Evolutionary conservation across 1,284 basidiomycete species (phyloP).

Genomic region (Moesziomyces globuligerus): DNA sequence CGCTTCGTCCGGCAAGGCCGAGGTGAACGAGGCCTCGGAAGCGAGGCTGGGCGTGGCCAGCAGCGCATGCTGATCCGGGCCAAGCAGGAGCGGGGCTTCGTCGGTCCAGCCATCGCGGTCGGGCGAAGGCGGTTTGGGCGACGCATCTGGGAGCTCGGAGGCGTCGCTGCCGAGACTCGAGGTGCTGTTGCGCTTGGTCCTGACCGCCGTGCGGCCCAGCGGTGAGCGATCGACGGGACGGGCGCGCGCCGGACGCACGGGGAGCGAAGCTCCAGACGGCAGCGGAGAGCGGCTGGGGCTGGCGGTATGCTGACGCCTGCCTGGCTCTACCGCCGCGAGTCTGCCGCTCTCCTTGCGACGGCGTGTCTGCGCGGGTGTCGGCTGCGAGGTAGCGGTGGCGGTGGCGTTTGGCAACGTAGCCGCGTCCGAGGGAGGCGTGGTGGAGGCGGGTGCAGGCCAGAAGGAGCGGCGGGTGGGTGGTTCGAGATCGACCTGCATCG

Average conservation of each 20-base stretch:
- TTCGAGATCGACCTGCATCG: slow-evolving; percentile 56
- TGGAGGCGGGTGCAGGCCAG: slow-evolving; percentile 28
- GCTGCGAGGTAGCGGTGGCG: slow-evolving; percentile 1
- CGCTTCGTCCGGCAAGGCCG: slow-evolving; percentile 5
- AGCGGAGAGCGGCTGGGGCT: slow-evolving; percentile 30
- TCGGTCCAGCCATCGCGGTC: slow-evolving; percentile 10
- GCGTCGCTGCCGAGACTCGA: slow-evolving; percentile 14
- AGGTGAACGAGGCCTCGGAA: slow-evolving; percentile 23
- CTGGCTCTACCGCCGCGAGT: slow-evolving; percentile 1
- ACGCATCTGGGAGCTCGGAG: background rate
- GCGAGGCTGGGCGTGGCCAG: slow-evolving; percentile 22
- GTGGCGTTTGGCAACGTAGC: slow-evolving; percentile 7
- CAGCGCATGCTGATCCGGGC: background rate
- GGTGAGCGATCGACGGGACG: slow-evolving; percentile 26
- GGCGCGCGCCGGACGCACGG: slow-evolving; percentile 8
- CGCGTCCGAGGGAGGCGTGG: slow-evolving; percentile 6
- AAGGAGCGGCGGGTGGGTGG: slow-evolving; percentile 18
- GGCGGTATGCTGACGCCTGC: slow-evolving; percentile 20
- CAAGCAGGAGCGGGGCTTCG: background rate
- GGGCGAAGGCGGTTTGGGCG: background rate
- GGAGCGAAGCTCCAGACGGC: background rate
- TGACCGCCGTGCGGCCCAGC: slow-evolving; percentile 5
- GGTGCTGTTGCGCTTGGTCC: slow-evolving; percentile 28
- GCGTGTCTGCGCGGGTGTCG: background rate
- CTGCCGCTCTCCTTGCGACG: slow-evolving; percentile 25